Base-by-base conservation (phyloP, 805 yeast species). In the Saccharomyces eubayanus region DNA sequence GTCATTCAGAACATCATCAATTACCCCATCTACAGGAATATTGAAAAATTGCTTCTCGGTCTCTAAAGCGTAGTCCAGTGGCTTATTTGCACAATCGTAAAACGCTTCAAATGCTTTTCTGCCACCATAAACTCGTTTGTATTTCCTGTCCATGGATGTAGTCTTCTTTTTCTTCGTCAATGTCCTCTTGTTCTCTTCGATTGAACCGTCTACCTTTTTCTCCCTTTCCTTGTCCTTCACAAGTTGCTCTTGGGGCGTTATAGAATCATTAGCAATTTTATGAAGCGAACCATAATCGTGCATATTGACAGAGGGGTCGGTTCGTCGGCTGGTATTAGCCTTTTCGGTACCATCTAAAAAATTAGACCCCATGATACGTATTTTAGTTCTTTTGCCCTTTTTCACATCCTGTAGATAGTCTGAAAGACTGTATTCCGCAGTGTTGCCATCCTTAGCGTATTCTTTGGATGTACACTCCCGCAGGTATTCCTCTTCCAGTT, bases 381-480 rank as follows among this genome's bases (percentile, higher is more conserved):
- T 53, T 45, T 62, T 66, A 24, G 49, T 48, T 28, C 53, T 55
- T 48, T 58, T 60, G 11, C 64, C 64, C 9, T 48, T 30, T 28
- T 57, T 55, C 5, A 60, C 55, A 46, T 60, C 68, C 12, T 53
- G 49, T 16, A 64, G 27, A 54, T 61, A 66, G 47, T 67, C 70
- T 9, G 55, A 50, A n/a, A 60, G 54, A 8, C 59, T 57, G 48
- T 64, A 64, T 45, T 59, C 57, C 4, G 46, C 36, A 11, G 50
- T 24, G 5, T 49, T n/a, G 3, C 46, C 47, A 49, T 59, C 55
- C 28, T 53, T 40, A 12, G 57, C 47, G 41, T 64, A 56, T 30
- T 53, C 52, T 16, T 54, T 55, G 8, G 51, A 53, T 8, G 58
- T 53, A 2, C 51, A 47, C 21, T 56, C 59, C 49, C 57, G 58